Evolutionary conservation across 805 yeast genomes (phyloP).

Genomic region (Wickerhamiella azyma): DNA sequence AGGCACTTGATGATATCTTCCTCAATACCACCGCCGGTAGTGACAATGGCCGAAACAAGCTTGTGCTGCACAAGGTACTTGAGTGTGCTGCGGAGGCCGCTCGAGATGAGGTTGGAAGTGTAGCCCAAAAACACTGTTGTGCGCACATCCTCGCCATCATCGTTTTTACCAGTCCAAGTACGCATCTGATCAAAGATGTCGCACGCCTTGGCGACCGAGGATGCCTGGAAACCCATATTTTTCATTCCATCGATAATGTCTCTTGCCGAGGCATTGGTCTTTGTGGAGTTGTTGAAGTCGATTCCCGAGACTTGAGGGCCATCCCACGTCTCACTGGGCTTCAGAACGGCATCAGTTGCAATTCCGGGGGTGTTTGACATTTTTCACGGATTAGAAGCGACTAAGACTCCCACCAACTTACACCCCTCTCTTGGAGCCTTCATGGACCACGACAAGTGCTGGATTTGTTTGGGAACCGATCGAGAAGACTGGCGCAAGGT

Average conservation of each 20-base stretch:
- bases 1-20: constrained; percentile 93
- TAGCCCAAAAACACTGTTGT: constrained; percentile 91
- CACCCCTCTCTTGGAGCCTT: too few species aligned
- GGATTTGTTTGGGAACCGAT: constrained; percentile 9
- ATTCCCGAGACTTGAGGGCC: constrained; percentile 74
- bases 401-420: neutral
- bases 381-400: neutral
- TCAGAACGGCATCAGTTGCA: constrained; percentile 84
- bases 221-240: constrained; percentile 95
- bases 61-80: constrained; percentile 84
- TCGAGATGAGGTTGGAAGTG: constrained; percentile 88
- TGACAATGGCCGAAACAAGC: constrained; percentile 86
- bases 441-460: constrained; percentile 6
- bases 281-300: constrained; percentile 69
- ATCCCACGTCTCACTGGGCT: constrained; percentile 66
- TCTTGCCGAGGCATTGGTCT: constrained; percentile 64
- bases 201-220: constrained; percentile 74
- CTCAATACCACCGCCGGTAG: constrained; percentile 98
- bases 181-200: constrained; percentile 90
- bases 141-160: constrained; percentile 45
- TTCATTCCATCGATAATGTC: constrained; percentile 74
- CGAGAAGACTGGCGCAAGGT: constrained; percentile 32
- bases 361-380: constrained; percentile 37
- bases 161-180: constrained; percentile 77
- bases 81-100: constrained; percentile 85